These are phyloP conservation scores for Colletotrichum cereale DNA, from an alignment of 2,329 filamentous ascomycete species.

Conservation along the genomic window DNA sequence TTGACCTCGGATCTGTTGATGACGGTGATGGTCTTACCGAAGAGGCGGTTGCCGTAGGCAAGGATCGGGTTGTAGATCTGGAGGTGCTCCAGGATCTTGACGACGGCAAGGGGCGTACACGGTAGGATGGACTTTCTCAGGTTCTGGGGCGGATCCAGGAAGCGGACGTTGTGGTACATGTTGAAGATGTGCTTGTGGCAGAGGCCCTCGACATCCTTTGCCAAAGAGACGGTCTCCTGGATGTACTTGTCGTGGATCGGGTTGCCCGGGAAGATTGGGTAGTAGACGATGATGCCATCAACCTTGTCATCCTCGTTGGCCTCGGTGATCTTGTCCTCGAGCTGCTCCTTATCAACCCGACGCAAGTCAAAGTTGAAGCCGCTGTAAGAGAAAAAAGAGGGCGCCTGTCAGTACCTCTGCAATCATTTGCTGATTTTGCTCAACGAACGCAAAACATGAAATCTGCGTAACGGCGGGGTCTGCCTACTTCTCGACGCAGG, in stretches of 20 bases:
- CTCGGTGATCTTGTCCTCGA: slow-evolving; percentile 88
- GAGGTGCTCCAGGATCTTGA: slow-evolving; percentile 96
- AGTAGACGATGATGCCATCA: slow-evolving; percentile 97
- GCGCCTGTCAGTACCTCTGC: slow-evolving; percentile 38
- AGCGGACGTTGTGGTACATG: slow-evolving; percentile 99
- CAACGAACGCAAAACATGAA: background rate
- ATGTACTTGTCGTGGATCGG: slow-evolving; percentile 92
- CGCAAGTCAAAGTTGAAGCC: slow-evolving; percentile 92
- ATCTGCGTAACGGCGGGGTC: slow-evolving; percentile 8
- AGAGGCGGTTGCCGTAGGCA: slow-evolving; percentile 91
- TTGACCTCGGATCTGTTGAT: slow-evolving; percentile 98
- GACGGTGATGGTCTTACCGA: slow-evolving; percentile 94
- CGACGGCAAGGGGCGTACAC: slow-evolving; percentile 93
- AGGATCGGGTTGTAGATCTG: slow-evolving; percentile 97
- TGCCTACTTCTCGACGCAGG: slow-evolving; percentile 92
- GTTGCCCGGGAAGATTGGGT: slow-evolving; percentile 89
- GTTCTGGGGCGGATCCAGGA: slow-evolving; percentile 83
- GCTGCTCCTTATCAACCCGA: slow-evolving; percentile 84
- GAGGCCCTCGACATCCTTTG: slow-evolving; percentile 96
- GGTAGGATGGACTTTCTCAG: slow-evolving; percentile 91
- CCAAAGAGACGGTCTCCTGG: slow-evolving; percentile 89
- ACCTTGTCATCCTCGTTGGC: slow-evolving; percentile 84
- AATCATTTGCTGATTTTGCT: slow-evolving; percentile 7
- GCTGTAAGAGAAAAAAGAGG: slow-evolving; percentile 58
- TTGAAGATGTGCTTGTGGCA: slow-evolving; percentile 96